Evolutionary conservation across 1,139 yeast genomes (phyloP), one percentile per base, ranked within the genome.

Genomic region (Yamadazyma sp.): DNA sequence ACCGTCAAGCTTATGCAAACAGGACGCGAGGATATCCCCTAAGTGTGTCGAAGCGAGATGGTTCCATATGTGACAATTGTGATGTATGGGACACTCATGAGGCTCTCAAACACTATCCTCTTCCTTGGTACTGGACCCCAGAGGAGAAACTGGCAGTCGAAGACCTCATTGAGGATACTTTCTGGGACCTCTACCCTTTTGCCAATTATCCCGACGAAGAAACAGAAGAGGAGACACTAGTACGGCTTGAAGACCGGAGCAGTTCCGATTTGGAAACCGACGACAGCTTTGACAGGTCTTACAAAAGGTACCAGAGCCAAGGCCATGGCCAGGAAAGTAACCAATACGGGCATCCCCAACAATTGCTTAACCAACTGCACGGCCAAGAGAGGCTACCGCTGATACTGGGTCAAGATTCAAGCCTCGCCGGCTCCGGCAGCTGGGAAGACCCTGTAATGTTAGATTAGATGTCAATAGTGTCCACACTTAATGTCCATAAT

Each of bases 401-500:
- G 22, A 20, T 20, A 20, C 22, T 8, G 22, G 22, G 22, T n/a
- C n/a, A n/a, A n/a, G n/a, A n/a, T n/a, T n/a, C n/a, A n/a, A n/a
- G n/a, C n/a, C n/a, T n/a, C n/a, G 36, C 40, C 17, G 70, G 69
- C 15, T 46, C 54, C 1, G 73, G 73, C 1, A 64, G 67, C 39
- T 68, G 72, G 72, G 67, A 62, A 26, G 69, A 68, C 42, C 75
- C 75, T 4, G 53, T 50, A 8, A 47, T 46, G 2, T 26, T 50
- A 17, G 53, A 50, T 24, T 49, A 43, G 22, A 7, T 22, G 6
- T 5, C 8, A 8, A 4, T 17, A 27, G 17, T 10, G 17, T 3
- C n/a, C n/a, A n/a, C n/a, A n/a, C n/a, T n/a, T n/a, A n/a, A n/a
- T n/a, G n/a, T n/a, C n/a, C n/a, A n/a, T n/a, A n/a, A n/a, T n/a